Base-by-base conservation (phyloP, 176 grass and related monocot species). In the Otatea glauca region DNA sequence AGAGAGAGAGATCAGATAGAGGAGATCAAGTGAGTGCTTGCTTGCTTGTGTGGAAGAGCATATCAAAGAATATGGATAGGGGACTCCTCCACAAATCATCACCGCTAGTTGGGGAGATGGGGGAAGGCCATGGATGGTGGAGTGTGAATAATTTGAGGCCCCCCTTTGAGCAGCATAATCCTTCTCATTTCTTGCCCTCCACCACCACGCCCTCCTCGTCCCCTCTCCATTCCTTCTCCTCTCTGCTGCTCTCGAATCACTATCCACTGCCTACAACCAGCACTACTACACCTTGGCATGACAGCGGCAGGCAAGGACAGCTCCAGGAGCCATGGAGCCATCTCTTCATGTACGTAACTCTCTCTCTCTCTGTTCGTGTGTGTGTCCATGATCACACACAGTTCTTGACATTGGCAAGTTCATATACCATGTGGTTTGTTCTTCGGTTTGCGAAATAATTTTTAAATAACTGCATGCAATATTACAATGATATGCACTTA, bases 81-180 rank as follows among this genome's bases (percentile, higher is more conserved):
- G 85, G 88, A 56, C 42, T 88, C 85, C 38, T 93, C 77, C 88
- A 93, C 71, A 88, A 81, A 87, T 93, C 91, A 80, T 90, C 89
- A 68, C 14, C 81, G 55, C 72, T 93, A 78, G 85, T 93, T 85
- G 81, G 78, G 77, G 77, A 93, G 88, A 93, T 88, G 85, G 88
- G 60, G 37, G 88, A 85, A 54, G 78, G 72, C 81, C 91, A 87
- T 93, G 88, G 77, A 81, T 93, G 88, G 88, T 90, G 91, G 88
- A 82, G 85, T 54, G 38, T 90, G 91, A 93, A 87, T 90, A 92
- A 92, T 90, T 87, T 87, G 81, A 92, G 85, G 65, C 76, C 84
- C 76, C 84, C 87, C 66, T 84, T 84, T 44, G 75, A 87, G 79
- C 88, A 75, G 77, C 74, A 90, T 72, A 85, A 86, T 21, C 78